Percentiles rank a stretch among this genome's conserved stretches.
Conservation (phyloP, 768 basidiomycete genomes). For the Mycena haematopus region DNA sequence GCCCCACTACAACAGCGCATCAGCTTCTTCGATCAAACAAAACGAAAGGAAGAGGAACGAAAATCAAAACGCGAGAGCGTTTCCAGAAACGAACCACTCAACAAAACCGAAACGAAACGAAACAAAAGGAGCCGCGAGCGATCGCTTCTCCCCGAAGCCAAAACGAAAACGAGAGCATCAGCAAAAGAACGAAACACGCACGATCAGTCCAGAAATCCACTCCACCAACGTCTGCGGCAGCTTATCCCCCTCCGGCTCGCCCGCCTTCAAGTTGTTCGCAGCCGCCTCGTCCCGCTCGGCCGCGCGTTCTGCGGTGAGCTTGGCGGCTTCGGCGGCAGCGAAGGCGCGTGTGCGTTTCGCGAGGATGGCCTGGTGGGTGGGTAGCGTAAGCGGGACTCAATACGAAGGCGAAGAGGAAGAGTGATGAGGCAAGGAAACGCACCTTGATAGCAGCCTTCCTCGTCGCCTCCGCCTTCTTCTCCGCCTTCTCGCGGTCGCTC, state of each 20-base stretch:
- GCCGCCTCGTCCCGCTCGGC: background rate
- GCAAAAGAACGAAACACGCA: no score
- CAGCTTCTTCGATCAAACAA: background rate
- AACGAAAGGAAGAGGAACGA: no score
- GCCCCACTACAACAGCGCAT: background rate
- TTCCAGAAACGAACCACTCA: no score
- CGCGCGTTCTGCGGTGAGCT: background rate
- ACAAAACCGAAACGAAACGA: no score
- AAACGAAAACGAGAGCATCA: no score
- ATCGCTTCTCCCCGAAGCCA: no score
- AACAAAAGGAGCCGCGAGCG: no score
- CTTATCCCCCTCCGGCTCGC: background rate
- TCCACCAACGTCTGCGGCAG: background rate
- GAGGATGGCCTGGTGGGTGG: background rate
- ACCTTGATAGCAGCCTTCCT: conserved; percentile 18
- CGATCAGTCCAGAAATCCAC: conserved; percentile 4
- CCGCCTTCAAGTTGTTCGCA: background rate
- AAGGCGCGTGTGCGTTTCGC: background rate
- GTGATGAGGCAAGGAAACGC: background rate
- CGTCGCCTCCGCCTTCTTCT: conserved; percentile 9
- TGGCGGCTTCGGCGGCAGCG: background rate
- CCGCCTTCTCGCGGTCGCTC: background rate
- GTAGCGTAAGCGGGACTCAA: background rate
- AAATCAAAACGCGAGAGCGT: no score
- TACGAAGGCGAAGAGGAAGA: no score